Evolutionary conservation across 345 rosid genomes (phyloP).

Genomic region (Excoecaria cochinchinensis): DNA sequence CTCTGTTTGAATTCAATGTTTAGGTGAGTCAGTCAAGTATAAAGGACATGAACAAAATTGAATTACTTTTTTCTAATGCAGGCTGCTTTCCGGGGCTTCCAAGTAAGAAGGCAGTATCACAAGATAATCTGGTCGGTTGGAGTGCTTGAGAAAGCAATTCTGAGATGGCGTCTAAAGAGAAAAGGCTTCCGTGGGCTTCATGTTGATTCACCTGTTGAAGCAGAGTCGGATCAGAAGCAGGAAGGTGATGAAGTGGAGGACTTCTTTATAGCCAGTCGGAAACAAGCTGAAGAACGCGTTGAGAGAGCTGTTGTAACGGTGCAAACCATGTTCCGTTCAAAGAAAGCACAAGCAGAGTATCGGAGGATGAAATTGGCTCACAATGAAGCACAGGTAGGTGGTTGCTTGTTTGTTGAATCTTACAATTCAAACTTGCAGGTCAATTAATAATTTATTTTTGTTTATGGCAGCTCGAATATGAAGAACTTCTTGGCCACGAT

Average conservation of each 20-base stretch:
- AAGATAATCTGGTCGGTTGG: slow-evolving; percentile 95
- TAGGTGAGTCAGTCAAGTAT: neutral
- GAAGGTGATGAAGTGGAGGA: slow-evolving; percentile 62
- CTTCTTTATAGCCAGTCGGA: slow-evolving; percentile 66
- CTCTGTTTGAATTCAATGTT: neutral
- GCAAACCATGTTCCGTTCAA: slow-evolving; percentile 94
- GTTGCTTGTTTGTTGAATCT: slow-evolving; percentile 3
- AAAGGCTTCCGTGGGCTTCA: slow-evolving; percentile 79
- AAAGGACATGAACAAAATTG: neutral
- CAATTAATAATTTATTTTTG: neutral
- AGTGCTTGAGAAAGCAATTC: slow-evolving; percentile 79
- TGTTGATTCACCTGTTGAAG: slow-evolving; percentile 40
- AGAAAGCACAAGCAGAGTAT: slow-evolving; percentile 88
- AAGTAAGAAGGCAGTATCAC: slow-evolving; percentile 67
- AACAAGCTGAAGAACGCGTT: slow-evolving; percentile 88
- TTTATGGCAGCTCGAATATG: slow-evolving; percentile 68
- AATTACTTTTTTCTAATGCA: slow-evolving; percentile 33
- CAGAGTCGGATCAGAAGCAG: slow-evolving; percentile 25
- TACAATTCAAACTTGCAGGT: neutral
- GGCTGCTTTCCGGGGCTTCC: slow-evolving; percentile 90
- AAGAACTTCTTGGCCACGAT: slow-evolving; percentile 33
- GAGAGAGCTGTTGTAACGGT: slow-evolving; percentile 83
- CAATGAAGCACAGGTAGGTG: slow-evolving; percentile 61
- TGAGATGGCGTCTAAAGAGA: slow-evolving; percentile 89
- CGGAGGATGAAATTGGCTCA: slow-evolving; percentile 74